Evolutionary conservation across 371 early-diverging fungal species (phyloP), one percentile per base, ranked within the genome.

Genomic region (Haplosporangium sp.): DNA sequence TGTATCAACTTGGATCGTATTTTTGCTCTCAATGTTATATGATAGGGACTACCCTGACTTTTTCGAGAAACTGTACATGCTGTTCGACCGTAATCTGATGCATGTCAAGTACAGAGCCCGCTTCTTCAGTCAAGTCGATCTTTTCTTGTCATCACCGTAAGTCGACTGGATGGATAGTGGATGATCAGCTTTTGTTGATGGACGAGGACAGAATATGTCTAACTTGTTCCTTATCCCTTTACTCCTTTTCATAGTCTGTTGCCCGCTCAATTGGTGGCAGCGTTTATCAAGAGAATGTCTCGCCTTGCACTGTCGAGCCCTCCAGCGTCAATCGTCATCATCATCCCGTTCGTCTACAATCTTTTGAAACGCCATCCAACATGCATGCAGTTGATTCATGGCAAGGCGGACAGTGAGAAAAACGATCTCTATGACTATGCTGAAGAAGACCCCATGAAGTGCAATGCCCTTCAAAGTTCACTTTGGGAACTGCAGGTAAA

Each of bases 21-120:
- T 29, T 56, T 1, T 51, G 0, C 23, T 45, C n/a, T 42, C 16
- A 52, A 37, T 50, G 45, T 40, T 51, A n/a, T 18, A 47, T 9
- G 53, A 5, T 69, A 92, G 93, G 37, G 96, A 96, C 82, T 98
- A 97, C 76, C 98, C 98, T n/a, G 93, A 95, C 73, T 98, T 98
- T 70, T 98, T 95, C 83, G 87, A 83, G 58, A 96, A 97, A 79
- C 91, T 98, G 36, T 98, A 98, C 77, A 86, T 89, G 40, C 82
- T 97, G 51, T 86, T 98, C 41, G 95, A 96, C 73, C 88, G 89
- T 69, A 89, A 95, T 72, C 70, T 97, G 21, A 84, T 96, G 83
- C 95, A 95, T 80, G 93, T 94, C 62, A 96, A 95, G 83, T 96
- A 96, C 84, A 89, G 96, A 23, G 91, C 97, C 9, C 87, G 97